Evolutionary conservation across 2,329 filamentous ascomycete genomes (phyloP), one percentile per base, ranked within the genome.

Genomic region (Ophiocordyceps camponoti-rufipedis): DNA sequence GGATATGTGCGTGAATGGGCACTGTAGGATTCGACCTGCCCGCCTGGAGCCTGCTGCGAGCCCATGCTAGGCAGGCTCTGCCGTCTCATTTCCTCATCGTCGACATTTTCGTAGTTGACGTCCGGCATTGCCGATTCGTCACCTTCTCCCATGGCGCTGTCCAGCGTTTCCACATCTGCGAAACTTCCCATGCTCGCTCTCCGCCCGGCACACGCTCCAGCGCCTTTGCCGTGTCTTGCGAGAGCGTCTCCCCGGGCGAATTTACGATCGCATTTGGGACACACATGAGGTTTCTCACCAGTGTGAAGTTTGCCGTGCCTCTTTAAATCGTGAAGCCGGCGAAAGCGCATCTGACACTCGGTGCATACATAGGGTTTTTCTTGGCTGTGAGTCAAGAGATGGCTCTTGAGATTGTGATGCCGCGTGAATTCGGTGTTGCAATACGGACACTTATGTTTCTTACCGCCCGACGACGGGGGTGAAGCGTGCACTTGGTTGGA

Each of bases 321-420:
- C 67, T 98, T 98, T 52, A 98, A 66, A 57, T 98, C 91, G 59
- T 98, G 91, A 44, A 96, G 70, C 51, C 91, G 79, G 46, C 91
- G 78, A 63, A 98, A 98, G 45, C 89, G 80, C 62, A 91, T 85
- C 54, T 89, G 78, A 60, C 91, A 98, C n/a, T 85, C 86, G 50
- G 85, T 80, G 59, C 91, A 98, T 28, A 91, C 77, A 58, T 91
- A 98, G 0, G 91, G 91, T 64, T 98, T 98, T 62, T 98, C 91
- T 69, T 98, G 89, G 56, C 88, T 95, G 62, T 96, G 91, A 0
- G 91, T 96, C 58, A 98, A 75, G 47, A 98, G 74, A 65, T 98
- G 91, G 54, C 87, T 95, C 66, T 96, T 98, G 28, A 96, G 74
- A 56, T 98, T 96, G 60, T 96, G 91, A 59, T 96, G 91, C 41